Evolutionary conservation across 2,329 filamentous ascomycete genomes (phyloP).

Genomic region (Colletotrichum musicola): DNA sequence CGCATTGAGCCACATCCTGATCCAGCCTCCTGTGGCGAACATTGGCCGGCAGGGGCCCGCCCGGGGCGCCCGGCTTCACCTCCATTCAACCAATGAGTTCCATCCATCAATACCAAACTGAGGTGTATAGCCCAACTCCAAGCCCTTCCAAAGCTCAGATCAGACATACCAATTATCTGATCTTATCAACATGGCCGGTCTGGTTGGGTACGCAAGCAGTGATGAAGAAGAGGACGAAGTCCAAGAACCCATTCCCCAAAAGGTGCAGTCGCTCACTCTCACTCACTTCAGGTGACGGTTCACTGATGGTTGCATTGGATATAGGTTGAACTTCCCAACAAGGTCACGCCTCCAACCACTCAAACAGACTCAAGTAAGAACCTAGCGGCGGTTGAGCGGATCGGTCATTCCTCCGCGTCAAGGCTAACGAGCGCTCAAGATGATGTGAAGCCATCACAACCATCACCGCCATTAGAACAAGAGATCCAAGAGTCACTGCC

Average conservation of each 20-base stretch:
- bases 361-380: not conserved
- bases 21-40: slow-evolving; percentile 1
- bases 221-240: slow-evolving; percentile 63
- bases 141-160: not conserved
- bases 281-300: not conserved
- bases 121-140: not conserved
- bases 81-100: slow-evolving; percentile 1
- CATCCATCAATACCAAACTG: not conserved
- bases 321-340: slow-evolving; percentile 11
- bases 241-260: slow-evolving; percentile 19
- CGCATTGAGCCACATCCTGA: not conserved
- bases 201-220: slow-evolving; percentile 66
- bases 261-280: slow-evolving; percentile 5
- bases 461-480: slow-evolving; percentile 7
- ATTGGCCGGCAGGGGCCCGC: no score
- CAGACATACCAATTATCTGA: not conserved
- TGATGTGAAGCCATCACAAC: slow-evolving; percentile 8
- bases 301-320: slow-evolving; percentile 11
- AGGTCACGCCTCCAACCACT: not conserved
- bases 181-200: slow-evolving; percentile 52
- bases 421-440: slow-evolving; percentile 1
- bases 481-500: slow-evolving; percentile 1
- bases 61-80: not conserved
- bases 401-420: no score
- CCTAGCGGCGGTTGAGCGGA: no score